phyloP scores from a whole-genome alignment of 345 rosid species.

The Acer saccharum region DNA sequence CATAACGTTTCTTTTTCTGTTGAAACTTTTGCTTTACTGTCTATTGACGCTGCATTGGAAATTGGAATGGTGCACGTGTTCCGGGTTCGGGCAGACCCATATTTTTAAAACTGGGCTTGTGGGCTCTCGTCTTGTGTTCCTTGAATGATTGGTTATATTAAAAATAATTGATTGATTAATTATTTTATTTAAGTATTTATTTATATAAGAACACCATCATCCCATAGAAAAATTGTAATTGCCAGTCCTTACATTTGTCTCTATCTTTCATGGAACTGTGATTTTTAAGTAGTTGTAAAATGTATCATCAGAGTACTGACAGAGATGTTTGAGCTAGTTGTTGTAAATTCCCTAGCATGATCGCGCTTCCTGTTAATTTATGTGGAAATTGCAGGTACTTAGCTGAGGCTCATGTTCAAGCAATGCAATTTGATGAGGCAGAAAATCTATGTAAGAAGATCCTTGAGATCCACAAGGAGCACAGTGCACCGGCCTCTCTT shows the following conservation, averaged over 20 bases:
- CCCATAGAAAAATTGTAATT: not conserved
- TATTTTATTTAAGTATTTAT: not conserved
- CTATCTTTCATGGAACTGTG: not conserved
- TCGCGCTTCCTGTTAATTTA: not conserved
- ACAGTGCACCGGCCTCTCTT: constrained; percentile 47
- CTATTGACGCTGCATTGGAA: not conserved
- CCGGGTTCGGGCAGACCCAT: constrained; percentile 2
- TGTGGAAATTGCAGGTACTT: constrained; percentile 41
- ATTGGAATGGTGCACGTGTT: not conserved
- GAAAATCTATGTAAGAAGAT: constrained; percentile 48
- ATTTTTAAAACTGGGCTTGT: not conserved
- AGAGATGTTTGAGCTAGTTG: not conserved
- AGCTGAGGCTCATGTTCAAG: constrained; percentile 61
- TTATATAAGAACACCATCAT: not conserved
- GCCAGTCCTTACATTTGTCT: not conserved
- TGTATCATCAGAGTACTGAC: not conserved
- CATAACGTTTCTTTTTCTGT: not conserved
- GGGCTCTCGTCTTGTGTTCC: not conserved
- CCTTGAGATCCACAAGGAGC: constrained; percentile 51
- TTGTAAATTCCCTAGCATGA: too few species aligned
- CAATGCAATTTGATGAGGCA: constrained; percentile 59
- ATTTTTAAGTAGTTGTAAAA: not conserved
- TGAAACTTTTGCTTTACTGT: not conserved
- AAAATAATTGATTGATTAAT: not conserved
- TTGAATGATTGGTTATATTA: too few species aligned